phyloP scores from a whole-genome alignment of 768 basidiomycete genomes.

The Auriscalpium orientale region DNA sequence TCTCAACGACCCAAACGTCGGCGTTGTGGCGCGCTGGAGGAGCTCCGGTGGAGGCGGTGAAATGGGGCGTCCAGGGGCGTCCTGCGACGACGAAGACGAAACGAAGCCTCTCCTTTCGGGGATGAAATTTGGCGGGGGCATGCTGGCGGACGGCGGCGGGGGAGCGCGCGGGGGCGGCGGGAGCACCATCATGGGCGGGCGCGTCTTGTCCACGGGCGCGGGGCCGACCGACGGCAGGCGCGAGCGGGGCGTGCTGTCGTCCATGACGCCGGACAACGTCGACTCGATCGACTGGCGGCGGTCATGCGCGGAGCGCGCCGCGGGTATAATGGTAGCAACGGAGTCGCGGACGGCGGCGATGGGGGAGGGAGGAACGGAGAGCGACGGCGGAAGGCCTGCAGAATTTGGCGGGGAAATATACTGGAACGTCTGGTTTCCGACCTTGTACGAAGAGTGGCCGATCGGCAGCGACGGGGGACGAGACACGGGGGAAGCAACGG shows the following conservation, averaged over 20 bases:
- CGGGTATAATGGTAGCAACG: slow-evolving; percentile 37
- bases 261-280: slow-evolving; percentile 43
- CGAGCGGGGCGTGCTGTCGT: slow-evolving; percentile 43
- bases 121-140: slow-evolving; percentile 72
- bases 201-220: slow-evolving; percentile 61
- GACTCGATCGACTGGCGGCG: slow-evolving; percentile 70
- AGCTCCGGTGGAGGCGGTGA: slow-evolving; percentile 93
- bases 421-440: slow-evolving; percentile 63
- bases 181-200: slow-evolving; percentile 78
- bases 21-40: slow-evolving; percentile 85
- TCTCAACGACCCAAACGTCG: slow-evolving; percentile 62
- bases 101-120: slow-evolving; percentile 55
- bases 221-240: slow-evolving; percentile 54
- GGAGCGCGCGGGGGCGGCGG: slow-evolving; percentile 69
- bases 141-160: slow-evolving; percentile 62
- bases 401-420: slow-evolving; percentile 47
- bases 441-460: slow-evolving; percentile 37
- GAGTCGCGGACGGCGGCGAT: slow-evolving; percentile 46
- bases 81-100: slow-evolving; percentile 38
- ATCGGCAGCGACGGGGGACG: slow-evolving; percentile 22
- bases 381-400: slow-evolving; percentile 28
- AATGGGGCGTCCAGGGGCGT: slow-evolving; percentile 81
- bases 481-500: slow-evolving; percentile 13
- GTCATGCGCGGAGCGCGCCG: slow-evolving; percentile 48
- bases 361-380: slow-evolving; percentile 32